phyloP scores from a whole-genome alignment of 306 rosid genomes.

The Medicago lupulina region DNA sequence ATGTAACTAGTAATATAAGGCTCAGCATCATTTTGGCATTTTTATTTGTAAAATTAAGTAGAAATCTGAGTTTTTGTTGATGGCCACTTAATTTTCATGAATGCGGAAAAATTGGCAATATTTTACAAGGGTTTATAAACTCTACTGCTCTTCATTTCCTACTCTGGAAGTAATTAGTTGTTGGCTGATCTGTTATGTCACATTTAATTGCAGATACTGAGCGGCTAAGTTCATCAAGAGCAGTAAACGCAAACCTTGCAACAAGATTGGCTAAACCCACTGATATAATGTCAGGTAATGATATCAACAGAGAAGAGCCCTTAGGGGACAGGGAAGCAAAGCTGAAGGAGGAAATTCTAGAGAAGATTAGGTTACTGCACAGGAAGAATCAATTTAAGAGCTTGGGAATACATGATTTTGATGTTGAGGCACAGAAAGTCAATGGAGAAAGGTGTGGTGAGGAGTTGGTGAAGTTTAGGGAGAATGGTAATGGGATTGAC shows the following conservation, averaged over 20 bases:
- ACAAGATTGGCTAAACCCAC: not conserved
- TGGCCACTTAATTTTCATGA: not conserved
- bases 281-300: not conserved
- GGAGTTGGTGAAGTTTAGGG: not conserved
- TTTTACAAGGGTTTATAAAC: slow-evolving; percentile 1
- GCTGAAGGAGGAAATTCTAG: slow-evolving; percentile 13
- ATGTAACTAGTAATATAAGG: slow-evolving; percentile 2
- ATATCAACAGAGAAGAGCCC: too few species aligned
- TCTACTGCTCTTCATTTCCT: slow-evolving; percentile 20
- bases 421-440: not conserved
- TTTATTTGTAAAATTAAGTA: not conserved
- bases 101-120: slow-evolving; percentile 14
- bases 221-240: slow-evolving; percentile 32
- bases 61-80: not conserved
- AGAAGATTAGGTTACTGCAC: not conserved
- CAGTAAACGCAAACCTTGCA: not conserved
- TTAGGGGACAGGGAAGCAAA: not conserved
- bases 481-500: too few species aligned
- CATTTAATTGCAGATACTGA: not conserved
- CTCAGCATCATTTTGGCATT: not conserved
- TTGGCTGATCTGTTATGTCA: not conserved
- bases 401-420: not conserved
- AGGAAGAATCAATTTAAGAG: not conserved
- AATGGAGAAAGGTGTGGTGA: not conserved
- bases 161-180: not conserved